Conservation (phyloP, 495 filamentous ascomycete genomes). For the Aspergillus diversus region DNA sequence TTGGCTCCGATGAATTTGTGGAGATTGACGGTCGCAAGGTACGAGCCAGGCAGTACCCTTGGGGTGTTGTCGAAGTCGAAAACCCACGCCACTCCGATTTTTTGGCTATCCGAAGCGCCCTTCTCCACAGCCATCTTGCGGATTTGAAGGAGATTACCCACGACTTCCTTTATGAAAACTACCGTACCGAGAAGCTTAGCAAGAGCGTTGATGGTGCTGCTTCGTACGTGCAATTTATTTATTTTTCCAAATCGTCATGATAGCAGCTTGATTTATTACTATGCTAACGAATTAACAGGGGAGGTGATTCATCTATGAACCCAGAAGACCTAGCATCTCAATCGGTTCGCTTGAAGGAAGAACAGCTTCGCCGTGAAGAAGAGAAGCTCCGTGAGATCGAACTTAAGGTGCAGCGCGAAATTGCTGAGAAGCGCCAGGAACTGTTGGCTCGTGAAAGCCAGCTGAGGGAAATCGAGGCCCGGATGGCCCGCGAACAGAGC, state of each 20-base stretch:
- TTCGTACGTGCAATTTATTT: slow-evolving; percentile 64
- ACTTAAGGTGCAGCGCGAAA: slow-evolving; percentile 98
- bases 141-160: slow-evolving; percentile 99
- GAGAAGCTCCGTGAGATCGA: slow-evolving; percentile 99
- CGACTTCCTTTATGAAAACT: slow-evolving; percentile 99
- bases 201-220: slow-evolving; percentile 94
- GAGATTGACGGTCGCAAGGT: slow-evolving; percentile 92
- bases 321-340: slow-evolving; percentile 96
- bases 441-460: slow-evolving; percentile 96
- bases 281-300: slow-evolving; percentile 1
- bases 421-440: slow-evolving; percentile 99
- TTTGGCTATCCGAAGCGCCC: slow-evolving; percentile 92
- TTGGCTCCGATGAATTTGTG: slow-evolving; percentile 92
- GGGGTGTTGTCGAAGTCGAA: slow-evolving; percentile 98
- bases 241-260: not conserved
- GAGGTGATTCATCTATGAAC: slow-evolving; percentile 83
- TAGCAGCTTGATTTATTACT: not conserved
- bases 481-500: slow-evolving; percentile 74
- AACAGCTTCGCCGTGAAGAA: slow-evolving; percentile 97
- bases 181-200: slow-evolving; percentile 99
- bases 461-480: slow-evolving; percentile 89
- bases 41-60: slow-evolving; percentile 94
- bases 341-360: slow-evolving; percentile 97
- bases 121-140: slow-evolving; percentile 95
- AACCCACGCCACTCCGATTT: slow-evolving; percentile 99